Evolutionary conservation across 2,329 filamentous ascomycete species (phyloP).

Genomic region (Ophiocordyceps camponoti-leonardi): DNA sequence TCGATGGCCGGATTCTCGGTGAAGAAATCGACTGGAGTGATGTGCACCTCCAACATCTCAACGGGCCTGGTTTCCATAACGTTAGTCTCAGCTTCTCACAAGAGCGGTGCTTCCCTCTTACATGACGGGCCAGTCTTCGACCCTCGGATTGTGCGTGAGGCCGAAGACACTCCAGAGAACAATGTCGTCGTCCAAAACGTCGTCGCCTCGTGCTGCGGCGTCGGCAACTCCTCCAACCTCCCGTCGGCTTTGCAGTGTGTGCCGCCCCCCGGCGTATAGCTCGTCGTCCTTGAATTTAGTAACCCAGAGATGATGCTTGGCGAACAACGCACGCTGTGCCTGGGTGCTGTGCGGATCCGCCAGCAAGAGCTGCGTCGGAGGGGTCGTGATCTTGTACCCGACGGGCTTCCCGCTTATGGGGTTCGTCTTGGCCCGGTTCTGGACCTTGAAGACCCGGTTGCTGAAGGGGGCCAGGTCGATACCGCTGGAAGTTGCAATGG

Average conservation of each 20-base stretch:
- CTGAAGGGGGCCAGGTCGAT: slow-evolving; percentile 30
- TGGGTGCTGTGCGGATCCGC: slow-evolving; percentile 22
- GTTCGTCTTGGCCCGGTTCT: slow-evolving; percentile 26
- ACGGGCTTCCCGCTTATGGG: slow-evolving; percentile 25
- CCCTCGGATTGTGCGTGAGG: slow-evolving; percentile 48
- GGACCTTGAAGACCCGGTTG: slow-evolving; percentile 32
- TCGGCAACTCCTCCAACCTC: slow-evolving; percentile 18
- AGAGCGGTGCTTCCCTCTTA: slow-evolving; percentile 9
- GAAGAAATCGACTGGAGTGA: slow-evolving; percentile 31
- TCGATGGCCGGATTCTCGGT: slow-evolving; percentile 28
- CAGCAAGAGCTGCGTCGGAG: slow-evolving; percentile 20
- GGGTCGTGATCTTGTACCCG: slow-evolving; percentile 28
- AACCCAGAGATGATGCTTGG: slow-evolving; percentile 26
- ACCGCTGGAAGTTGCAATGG: slow-evolving; percentile 24
- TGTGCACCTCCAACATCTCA: slow-evolving; percentile 27
- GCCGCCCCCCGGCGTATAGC: slow-evolving; percentile 24
- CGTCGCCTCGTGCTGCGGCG: slow-evolving; percentile 24
- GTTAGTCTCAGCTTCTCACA: background rate
- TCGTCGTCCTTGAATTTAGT: slow-evolving; percentile 27
- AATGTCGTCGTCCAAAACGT: slow-evolving; percentile 29
- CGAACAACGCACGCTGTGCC: slow-evolving; percentile 22
- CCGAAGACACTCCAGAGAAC: slow-evolving; percentile 41
- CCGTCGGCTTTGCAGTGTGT: slow-evolving; percentile 25
- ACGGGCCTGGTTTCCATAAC: slow-evolving; percentile 25
- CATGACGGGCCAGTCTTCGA: slow-evolving; percentile 56